Evolutionary conservation across 371 early-diverging fungal species (phyloP), one percentile per base, ranked within the genome.

Genomic region (Lichtheimia ramosa): DNA sequence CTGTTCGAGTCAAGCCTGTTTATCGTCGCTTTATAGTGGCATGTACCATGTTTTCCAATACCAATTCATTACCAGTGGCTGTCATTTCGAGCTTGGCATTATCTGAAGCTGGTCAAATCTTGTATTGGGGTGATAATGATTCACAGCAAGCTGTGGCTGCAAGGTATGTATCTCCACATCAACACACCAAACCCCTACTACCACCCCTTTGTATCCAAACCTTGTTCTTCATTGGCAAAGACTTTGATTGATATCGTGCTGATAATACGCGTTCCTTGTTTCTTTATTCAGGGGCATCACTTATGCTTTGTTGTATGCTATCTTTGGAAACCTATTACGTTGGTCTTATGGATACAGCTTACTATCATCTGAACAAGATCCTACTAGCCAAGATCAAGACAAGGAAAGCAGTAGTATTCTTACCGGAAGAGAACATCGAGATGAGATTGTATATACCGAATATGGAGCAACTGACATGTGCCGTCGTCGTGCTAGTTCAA

Each of bases 271-370:
- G 34, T 34, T 34, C 34, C 34, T 34, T 34, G 10, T 34, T 34
- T 21, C 21, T 18, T 16, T 18, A 51, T 49, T 54, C 46, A 84
- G 92, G 55, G 90, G 90, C 12, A 84, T 92, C 16, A 85, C 90
- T 0, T 92, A 92, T 58, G 85, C 85, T 10, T 73, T 92, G 39
- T 85, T 92, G 28, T 90, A 84, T 66, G 89, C 87, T 27, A 79
- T 90, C 58, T 83, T 90, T 65, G 83, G 87, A 55, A 92, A 92
- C 58, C 69, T 92, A 5, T 53, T 90, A 46, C 79, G 90, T 23
- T 92, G 90, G 90, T 88, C 88, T 20, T 89, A 88, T 68, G 92
- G 92, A 49, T 85, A 87, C 48, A 75, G 74, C 3, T 64, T 92
- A 3, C 66, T 92, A 56, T 73, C 63, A 43, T n/a, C n/a, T 21